Evolutionary conservation across 768 basidiomycete genomes (phyloP), one percentile per base, ranked within the genome.

Genomic region (Tulasnella sp.): DNA sequence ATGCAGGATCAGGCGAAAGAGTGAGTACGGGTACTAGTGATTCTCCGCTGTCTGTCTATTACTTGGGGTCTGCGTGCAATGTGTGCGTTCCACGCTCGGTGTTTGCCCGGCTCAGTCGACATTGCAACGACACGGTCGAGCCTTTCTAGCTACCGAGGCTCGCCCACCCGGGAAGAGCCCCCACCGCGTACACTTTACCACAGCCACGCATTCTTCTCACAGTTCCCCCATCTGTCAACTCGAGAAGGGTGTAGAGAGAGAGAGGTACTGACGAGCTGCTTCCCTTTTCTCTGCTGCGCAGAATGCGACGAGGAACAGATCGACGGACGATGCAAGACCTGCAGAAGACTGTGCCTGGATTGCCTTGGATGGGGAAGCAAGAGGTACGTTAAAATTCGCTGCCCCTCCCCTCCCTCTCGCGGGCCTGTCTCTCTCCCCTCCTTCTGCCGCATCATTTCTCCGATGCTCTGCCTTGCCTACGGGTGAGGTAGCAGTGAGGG

Each of bases 261-360:
- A 40, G 20, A n/a, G 46, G 23, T 0, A 23, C 73, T 74, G 44
- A 74, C 44, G 6, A 26, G 26, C n/a, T 10, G 4, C 7, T 35
- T 16, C 37, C 44, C 18, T 48, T 35, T 23, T n/a, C n/a, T n/a
- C 73, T 61, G 32, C 18, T 76, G 23, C 42, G 44, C 55, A 77
- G 77, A 79, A 61, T 80, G 79, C 79, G 79, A 80, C 69, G 78
- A 79, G 37, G 78, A 80, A 39, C 71, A 61, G 26, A 61, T 77
- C 32, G 79, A 80, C 46, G 79, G 79, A 42, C 70, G 80, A 13
- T 80, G 79, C 57, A 74, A 73, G n/a, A 80, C 79, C 6, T 80
- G 79, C 51, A 39, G 40, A 39, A 79, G 79, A 15, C 57, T 80
- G 35, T 35, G 70, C 32, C 40, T 80, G 55, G 79, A 80, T 26